phyloP scores from a whole-genome alignment of 768 basidiomycete genomes.

The Tylopilus sp. region DNA sequence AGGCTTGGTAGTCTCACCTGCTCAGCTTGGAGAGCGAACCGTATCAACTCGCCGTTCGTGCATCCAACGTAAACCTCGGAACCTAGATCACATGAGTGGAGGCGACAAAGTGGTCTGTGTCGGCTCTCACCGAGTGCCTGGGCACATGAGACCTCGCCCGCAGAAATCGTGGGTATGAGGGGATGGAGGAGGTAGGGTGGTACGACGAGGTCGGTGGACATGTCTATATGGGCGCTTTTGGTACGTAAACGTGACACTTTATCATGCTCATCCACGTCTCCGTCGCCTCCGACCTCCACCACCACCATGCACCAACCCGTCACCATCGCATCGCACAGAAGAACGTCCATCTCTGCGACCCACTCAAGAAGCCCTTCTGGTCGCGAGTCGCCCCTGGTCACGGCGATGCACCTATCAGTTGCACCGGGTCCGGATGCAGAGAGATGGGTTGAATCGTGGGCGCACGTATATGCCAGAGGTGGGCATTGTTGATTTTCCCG shows the following conservation, averaged over 20 bases:
- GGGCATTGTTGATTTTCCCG: not conserved
- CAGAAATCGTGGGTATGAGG: constrained; percentile 39
- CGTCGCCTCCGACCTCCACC: not conserved
- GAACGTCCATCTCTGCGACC: constrained; percentile 18
- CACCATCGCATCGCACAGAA: constrained; percentile 14
- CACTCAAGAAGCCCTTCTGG: constrained; percentile 13
- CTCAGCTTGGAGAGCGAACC: constrained; percentile 69
- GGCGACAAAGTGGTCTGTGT: not conserved
- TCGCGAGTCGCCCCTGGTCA: constrained; percentile 16
- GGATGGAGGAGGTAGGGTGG: constrained; percentile 60
- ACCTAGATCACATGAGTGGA: constrained; percentile 39
- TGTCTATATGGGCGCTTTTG: constrained; percentile 2
- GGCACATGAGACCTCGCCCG: constrained; percentile 36
- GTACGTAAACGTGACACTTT: constrained; percentile 17
- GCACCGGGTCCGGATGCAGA: constrained; percentile 34
- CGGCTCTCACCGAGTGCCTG: constrained; percentile 52
- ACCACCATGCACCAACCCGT: constrained; percentile 14
- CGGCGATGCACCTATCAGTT: constrained; percentile 8
- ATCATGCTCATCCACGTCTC: constrained; percentile 15
- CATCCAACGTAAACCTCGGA: constrained; percentile 87
- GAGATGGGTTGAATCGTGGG: constrained; percentile 61
- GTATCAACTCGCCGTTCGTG: constrained; percentile 78
- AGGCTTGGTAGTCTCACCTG: constrained; percentile 31
- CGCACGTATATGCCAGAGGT: constrained; percentile 56
- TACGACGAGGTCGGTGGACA: constrained; percentile 40